Percentiles rank a stretch among this genome's conserved stretches.
Conservation (phyloP, 2,329 filamentous ascomycete species). For the Epichloe gansuensis region DNA sequence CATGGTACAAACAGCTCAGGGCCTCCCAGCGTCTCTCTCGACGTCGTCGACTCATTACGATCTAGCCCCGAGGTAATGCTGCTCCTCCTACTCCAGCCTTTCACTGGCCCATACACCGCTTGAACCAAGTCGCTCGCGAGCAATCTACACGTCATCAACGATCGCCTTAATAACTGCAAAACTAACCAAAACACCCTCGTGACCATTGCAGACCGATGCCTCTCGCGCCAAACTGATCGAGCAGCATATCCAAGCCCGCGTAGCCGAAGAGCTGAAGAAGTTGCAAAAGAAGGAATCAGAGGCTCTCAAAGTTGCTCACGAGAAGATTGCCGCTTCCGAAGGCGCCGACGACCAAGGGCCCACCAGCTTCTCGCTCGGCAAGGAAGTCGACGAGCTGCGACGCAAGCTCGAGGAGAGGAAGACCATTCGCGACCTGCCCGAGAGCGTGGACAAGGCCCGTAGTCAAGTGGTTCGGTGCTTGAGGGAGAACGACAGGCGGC, state of each 20-base stretch:
- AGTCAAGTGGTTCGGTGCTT: constrained; percentile 68
- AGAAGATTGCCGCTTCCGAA: constrained; percentile 41
- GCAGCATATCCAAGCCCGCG: constrained; percentile 77
- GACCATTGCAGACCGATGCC: constrained; percentile 60
- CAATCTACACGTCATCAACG: no score
- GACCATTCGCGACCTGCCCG: constrained; percentile 55
- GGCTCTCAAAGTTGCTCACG: constrained; percentile 55
- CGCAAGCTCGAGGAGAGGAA: constrained; percentile 48
- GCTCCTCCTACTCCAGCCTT: neutral
- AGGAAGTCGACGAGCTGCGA: constrained; percentile 46
- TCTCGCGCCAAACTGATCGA: constrained; percentile 75
- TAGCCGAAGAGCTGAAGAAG: constrained; percentile 71
- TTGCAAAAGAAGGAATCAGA: constrained; percentile 59
- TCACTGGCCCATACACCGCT: neutral
- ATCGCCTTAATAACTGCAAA: constrained; percentile 1
- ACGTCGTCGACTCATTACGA: constrained; percentile 72
- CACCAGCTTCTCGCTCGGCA: constrained; percentile 38
- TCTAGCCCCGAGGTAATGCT: constrained; percentile 64
- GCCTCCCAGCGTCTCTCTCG: constrained; percentile 55
- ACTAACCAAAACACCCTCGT: neutral
- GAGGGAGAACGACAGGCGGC: constrained; percentile 70
- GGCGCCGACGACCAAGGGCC: constrained; percentile 19
- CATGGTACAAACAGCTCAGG: constrained; percentile 23
- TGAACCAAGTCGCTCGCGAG: no score
- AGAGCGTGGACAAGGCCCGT: constrained; percentile 60